Base-by-base conservation (phyloP, 257 asterid genomes). In the Anisodus acutangulus region DNA sequence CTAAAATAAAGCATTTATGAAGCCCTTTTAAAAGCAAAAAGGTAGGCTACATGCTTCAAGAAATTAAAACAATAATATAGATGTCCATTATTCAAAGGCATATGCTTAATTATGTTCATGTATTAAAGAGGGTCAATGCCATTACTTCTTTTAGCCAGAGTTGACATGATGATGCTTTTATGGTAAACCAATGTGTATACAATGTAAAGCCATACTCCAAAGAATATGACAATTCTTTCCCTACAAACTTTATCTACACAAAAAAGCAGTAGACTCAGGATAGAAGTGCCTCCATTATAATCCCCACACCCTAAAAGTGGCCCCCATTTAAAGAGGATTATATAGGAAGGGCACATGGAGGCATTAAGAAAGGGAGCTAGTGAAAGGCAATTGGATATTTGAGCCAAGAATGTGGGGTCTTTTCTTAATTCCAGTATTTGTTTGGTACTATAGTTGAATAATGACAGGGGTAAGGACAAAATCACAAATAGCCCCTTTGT, bases 261-360 rank as follows among this genome's bases (percentile, higher is more conserved):
- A 11, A 51, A 26, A 35, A 68, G 39, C 45, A 17, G 59, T 59
- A 17, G 66, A 59, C 66, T 64, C n/a, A 64, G 71, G 31, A 51
- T 26, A 82, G 88, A 88, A 78, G 70, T 82, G 87, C 69, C 82
- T 83, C 41, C 78, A 69, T 39, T 69, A 84, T 62, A 58, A 12
- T 51, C n/a, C 64, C 55, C 83, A 62, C 66, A 55, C 76, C 81
- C 15, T 78, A 78, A 78, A 53, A 84, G 54, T 84, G 92, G 91
- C 84, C 91, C 90, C 94, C 91, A 88, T 47, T 70, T 83, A 35
- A 39, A 64, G 83, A 87, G 88, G 86, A 82, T 84, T 85, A 69
- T 66, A 41, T 60, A 67, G 53, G 90, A 53, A 85, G 87, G 81
- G 88, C 94, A 90, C 95, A 87, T 93, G 95, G 91, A 88, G 51